A percentile compares a stretch with the other conserved stretches of the same genome.
Evolutionary conservation across 192 early-diverging fungal genomes (phyloP).

Genomic region (Gaertneriomyces sp.): DNA sequence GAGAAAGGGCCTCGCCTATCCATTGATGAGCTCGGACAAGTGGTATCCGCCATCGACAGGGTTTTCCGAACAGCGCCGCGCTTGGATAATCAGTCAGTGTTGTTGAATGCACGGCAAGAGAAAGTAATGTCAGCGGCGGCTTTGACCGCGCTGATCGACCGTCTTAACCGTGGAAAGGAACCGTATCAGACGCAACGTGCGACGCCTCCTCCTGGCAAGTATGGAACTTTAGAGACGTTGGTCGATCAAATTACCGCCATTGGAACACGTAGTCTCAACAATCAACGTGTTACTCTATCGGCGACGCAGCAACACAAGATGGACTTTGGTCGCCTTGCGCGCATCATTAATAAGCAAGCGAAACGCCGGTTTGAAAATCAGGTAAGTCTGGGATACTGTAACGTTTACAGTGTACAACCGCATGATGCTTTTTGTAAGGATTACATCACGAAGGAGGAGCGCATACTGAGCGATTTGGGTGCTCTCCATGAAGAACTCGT

Average conservation of each 20-base stretch:
- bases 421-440: constrained; percentile 20
- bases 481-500: constrained; percentile 12
- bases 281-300: constrained; percentile 31
- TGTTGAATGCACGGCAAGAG: constrained; percentile 31
- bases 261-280: constrained; percentile 33
- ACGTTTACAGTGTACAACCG: not conserved
- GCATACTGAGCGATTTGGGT: constrained; percentile 28
- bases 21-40: constrained; percentile 22
- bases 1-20: not conserved
- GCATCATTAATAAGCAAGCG: constrained; percentile 28
- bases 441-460: constrained; percentile 27
- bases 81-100: constrained; percentile 33
- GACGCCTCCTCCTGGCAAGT: not conserved
- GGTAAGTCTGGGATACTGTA: constrained; percentile 10
- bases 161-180: constrained; percentile 32
- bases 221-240: constrained; percentile 23
- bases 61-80: constrained; percentile 34
- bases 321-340: constrained; percentile 29
- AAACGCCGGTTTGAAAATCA: constrained; percentile 36
- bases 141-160: constrained; percentile 32
- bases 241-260: constrained; percentile 37
- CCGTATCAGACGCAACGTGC: constrained; percentile 25
- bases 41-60: constrained; percentile 36
- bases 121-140: constrained; percentile 38
- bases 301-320: constrained; percentile 22